Conservation (phyloP, 2,329 filamentous ascomycete genomes). For the Beauveria pseudobassiana region DNA sequence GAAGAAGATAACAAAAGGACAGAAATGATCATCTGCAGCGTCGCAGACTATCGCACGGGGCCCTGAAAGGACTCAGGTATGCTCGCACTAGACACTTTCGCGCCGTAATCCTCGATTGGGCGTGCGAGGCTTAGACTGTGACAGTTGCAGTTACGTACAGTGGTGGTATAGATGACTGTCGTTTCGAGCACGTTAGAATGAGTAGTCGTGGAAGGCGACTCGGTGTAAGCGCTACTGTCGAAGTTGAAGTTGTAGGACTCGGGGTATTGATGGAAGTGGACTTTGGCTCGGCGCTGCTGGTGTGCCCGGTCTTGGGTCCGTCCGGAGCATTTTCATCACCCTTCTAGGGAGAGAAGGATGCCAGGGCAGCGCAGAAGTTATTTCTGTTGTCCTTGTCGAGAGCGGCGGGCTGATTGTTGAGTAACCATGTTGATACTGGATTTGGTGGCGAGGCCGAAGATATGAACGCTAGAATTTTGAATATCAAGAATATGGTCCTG, state of each 20-base stretch:
- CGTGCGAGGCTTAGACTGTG: not conserved
- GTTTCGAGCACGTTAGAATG: slow-evolving; percentile 10
- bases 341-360: slow-evolving; percentile 34
- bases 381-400: slow-evolving; percentile 56
- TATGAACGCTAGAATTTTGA: slow-evolving; percentile 56
- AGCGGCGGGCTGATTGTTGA: slow-evolving; percentile 43
- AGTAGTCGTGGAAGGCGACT: not conserved
- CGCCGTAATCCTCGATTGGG: not conserved
- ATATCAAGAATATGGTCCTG: slow-evolving; percentile 72
- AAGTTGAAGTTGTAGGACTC: not conserved
- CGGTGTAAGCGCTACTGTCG: not conserved
- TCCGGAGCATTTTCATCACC: not conserved
- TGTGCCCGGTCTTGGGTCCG: not conserved
- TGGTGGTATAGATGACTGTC: slow-evolving; percentile 15
- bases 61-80: not conserved
- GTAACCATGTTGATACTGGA: slow-evolving; percentile 67
- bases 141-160: slow-evolving; percentile 14
- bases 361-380: slow-evolving; percentile 57
- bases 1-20: slow-evolving; percentile 12
- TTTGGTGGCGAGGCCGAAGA: slow-evolving; percentile 69
- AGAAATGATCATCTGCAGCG: not conserved
- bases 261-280: not conserved
- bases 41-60: not conserved
- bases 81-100: not conserved
- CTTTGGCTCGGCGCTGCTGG: not conserved